phyloP scores from a whole-genome alignment of 2,329 filamentous ascomycete genomes.

The Xylaria digitata region DNA sequence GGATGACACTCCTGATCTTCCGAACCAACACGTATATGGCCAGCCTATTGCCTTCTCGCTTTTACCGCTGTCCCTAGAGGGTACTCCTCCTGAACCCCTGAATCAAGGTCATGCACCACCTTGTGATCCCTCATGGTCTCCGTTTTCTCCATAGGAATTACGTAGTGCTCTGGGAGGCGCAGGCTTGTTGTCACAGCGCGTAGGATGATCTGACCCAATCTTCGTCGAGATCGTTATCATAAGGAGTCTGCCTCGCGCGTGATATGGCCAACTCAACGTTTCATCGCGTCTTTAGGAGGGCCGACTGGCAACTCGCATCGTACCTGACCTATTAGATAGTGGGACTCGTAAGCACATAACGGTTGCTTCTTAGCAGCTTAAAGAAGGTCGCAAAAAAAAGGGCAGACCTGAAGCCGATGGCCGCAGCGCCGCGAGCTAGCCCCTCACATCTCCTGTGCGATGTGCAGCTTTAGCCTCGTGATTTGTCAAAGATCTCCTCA shows the following conservation, averaged over 20 bases:
- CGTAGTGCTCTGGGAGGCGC: background rate
- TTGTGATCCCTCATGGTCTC: background rate
- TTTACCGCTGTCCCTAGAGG: background rate
- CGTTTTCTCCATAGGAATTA: background rate
- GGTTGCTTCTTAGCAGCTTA: background rate
- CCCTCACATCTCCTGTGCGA: conserved; percentile 6
- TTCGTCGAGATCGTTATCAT: background rate
- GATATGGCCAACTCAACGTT: conserved; percentile 7
- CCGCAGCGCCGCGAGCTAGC: conserved; percentile 8
- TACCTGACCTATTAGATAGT: background rate
- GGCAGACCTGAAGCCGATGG: conserved; percentile 11
- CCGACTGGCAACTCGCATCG: too few species aligned
- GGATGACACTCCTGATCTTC: background rate
- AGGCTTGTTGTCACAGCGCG: background rate
- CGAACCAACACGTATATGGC: background rate
- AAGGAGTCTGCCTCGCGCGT: background rate
- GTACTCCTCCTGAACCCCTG: background rate
- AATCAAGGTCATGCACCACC: background rate
- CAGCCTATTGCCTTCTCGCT: background rate
- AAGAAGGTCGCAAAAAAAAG: conserved; percentile 5
- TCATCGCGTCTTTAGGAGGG: background rate
- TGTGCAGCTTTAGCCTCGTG: conserved; percentile 9
- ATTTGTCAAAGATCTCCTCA: conserved; percentile 5
- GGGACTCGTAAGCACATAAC: conserved; percentile 8
- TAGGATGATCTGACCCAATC: background rate